Conservation (phyloP, 179 eudicot species). For the Beta corolliflora region DNA sequence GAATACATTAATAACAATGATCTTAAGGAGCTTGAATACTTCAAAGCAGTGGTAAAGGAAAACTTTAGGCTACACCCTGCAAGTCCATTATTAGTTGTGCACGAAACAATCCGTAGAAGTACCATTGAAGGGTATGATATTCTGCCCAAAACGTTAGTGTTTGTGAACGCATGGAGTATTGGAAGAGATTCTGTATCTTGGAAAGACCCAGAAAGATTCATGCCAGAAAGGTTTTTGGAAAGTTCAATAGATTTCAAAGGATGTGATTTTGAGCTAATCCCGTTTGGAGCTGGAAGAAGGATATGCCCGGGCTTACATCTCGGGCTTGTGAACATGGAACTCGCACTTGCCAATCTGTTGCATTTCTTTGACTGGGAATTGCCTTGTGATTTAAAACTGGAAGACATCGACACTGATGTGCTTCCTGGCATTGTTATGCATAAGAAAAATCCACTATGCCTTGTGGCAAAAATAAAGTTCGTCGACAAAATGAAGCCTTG, state of each 20-base stretch:
- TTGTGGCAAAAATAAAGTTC: not conserved
- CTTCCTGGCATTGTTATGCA: constrained; percentile 12
- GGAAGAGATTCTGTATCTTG: constrained; percentile 25
- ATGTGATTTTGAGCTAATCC: constrained; percentile 31
- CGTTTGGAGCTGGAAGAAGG: constrained; percentile 38
- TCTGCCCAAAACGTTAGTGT: constrained; percentile 13
- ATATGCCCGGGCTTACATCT: constrained; percentile 31
- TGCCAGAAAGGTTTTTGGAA: constrained; percentile 36
- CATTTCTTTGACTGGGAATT: constrained; percentile 30
- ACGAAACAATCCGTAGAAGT: constrained; percentile 12
- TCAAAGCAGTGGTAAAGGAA: constrained; percentile 30
- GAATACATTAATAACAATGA: constrained; percentile 19
- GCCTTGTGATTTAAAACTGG: constrained; percentile 6
- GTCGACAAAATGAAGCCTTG: too few relatives aligned
- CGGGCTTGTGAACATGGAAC: constrained; percentile 25
- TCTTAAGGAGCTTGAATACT: constrained; percentile 12
- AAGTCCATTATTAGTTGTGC: constrained; percentile 15
- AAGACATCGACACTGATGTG: constrained; percentile 7
- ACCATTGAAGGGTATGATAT: constrained; percentile 27
- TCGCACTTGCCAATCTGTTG: constrained; percentile 37
- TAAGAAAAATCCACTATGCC: constrained; percentile 17
- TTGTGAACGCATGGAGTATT: constrained; percentile 19
- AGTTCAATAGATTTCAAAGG: constrained; percentile 24
- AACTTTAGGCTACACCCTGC: constrained; percentile 27
- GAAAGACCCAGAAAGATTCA: constrained; percentile 23